These are phyloP conservation scores for Chlamydomonas schloesseri DNA, from an alignment of 139 green algal genomes.

Conservation along the genomic window DNA sequence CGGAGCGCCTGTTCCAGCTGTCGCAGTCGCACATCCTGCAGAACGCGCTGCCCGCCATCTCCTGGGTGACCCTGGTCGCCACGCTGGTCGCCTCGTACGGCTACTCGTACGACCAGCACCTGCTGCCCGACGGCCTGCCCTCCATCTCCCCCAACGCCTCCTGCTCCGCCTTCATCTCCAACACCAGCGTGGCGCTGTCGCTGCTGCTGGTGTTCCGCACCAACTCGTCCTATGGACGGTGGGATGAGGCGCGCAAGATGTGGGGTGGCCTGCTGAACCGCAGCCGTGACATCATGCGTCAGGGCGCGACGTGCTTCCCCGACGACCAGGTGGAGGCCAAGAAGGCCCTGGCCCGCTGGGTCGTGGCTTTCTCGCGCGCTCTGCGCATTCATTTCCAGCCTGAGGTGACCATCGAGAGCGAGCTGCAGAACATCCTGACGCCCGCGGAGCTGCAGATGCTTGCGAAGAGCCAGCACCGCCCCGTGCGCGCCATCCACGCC, in stretches of 20 bases:
- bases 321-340: slow-evolving; percentile 52
- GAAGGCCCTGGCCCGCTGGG: slow-evolving; percentile 56
- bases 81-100: slow-evolving; percentile 43
- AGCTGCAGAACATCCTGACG: slow-evolving; percentile 51
- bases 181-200: slow-evolving; percentile 56
- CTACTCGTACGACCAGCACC: slow-evolving; percentile 20
- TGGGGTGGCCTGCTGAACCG: slow-evolving; percentile 71
- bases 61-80: slow-evolving; percentile 33
- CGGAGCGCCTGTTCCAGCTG: slow-evolving; percentile 45
- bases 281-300: slow-evolving; percentile 59
- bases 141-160: slow-evolving; percentile 27
- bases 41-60: slow-evolving; percentile 52
- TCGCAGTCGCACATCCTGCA: slow-evolving; percentile 57
- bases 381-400: slow-evolving; percentile 63
- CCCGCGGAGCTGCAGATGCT: slow-evolving; percentile 52
- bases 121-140: slow-evolving; percentile 35
- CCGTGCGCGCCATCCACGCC: slow-evolving; percentile 50
- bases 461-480: slow-evolving; percentile 40
- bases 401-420: slow-evolving; percentile 42
- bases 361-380: slow-evolving; percentile 47
- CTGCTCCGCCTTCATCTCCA: slow-evolving; percentile 39
- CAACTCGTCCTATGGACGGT: slow-evolving; percentile 53
- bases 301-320: slow-evolving; percentile 61
- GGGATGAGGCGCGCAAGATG: slow-evolving; percentile 67
- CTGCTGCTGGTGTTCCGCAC: slow-evolving; percentile 75